Base-by-base conservation (phyloP, 1,139 yeast genomes). In the Martiniozyma asiatica region DNA sequence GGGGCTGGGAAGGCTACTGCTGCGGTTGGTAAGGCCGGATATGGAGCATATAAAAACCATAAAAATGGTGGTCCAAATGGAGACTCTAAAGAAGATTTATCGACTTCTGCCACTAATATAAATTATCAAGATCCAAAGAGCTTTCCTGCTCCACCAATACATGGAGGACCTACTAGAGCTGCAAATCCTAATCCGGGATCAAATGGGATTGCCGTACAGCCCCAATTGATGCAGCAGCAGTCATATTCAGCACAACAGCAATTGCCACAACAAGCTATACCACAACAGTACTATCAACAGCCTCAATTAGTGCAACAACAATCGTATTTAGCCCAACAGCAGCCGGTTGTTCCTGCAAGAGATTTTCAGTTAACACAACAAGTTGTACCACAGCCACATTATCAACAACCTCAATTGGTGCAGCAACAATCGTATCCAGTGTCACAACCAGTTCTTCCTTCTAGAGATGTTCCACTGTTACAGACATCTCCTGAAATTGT, bases 1-100 rank as follows among this genome's bases (percentile, higher is more conserved):
- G 73, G 72, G 2, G 61, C 68, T 24, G 74, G 72, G 6, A 53
- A 47, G 28, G 75, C 73, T 3, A 55, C 68, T 6, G 63, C 56
- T 23, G 62, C 69, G 0, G 52, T 51, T 1, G 48, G 51, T 16
- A 44, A 45, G 17, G 74, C 73, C 4, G 74, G 75, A 0, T 58
- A 61, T 36, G 47, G 50, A 13, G 65, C 73, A 1, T 68, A 66
- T 43, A 66, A 65, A 38, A 59, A 61, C 31, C 53, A 51, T 37
- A 59, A 58, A 21, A 53, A 38, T 16, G 40, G 37, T 5, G 39
- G 38, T 11, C 25, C 31, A 27, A 57, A 29, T 37, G 50, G 36
- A 31, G 52, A 25, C 40, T 35, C 23, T 16, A 35, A 26, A 7
- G 37, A 27, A 9, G 50, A 26, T 52, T 41, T 27, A 11, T 44